These are phyloP conservation scores for Zizania palustris DNA, from an alignment of 202 grass and related monocot genomes.

Conservation along the genomic window DNA sequence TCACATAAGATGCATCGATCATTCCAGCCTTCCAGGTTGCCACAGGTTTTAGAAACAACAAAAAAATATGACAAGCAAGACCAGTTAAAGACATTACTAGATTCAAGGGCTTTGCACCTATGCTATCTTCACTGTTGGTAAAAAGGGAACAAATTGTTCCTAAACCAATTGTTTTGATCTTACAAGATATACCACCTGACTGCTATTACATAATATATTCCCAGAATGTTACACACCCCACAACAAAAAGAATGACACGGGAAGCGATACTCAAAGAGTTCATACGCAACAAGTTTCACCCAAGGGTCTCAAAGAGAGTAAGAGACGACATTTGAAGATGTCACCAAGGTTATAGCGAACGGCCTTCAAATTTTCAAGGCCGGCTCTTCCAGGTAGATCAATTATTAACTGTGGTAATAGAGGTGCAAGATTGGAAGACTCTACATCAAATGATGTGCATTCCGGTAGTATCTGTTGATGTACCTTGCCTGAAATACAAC, in stretches of 20 bases:
- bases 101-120: neutral
- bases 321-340: neutral
- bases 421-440: slow-evolving; percentile 9
- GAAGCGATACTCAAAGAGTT: neutral
- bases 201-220: slow-evolving; percentile 28
- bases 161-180: slow-evolving; percentile 30
- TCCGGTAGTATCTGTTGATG: slow-evolving; percentile 89
- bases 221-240: slow-evolving; percentile 30
- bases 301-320: neutral
- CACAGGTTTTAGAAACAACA: neutral
- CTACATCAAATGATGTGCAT: slow-evolving; percentile 73
- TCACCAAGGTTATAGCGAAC: neutral
- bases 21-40: no score
- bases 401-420: neutral
- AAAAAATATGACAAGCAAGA: neutral
- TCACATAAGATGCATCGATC: no score
- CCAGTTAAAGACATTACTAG: neutral
- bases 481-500: slow-evolving; percentile 56
- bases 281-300: slow-evolving; percentile 13
- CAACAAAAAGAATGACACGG: slow-evolving; percentile 21
- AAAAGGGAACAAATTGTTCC: slow-evolving; percentile 30
- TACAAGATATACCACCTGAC: slow-evolving; percentile 19
- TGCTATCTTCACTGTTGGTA: slow-evolving; percentile 10
- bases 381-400: slow-evolving; percentile 32
- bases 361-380: slow-evolving; percentile 30